A percentile compares a stretch with the other conserved stretches of the same genome.
Conservation (phyloP, 768 basidiomycete genomes). For the Leccinum rimulosum region DNA sequence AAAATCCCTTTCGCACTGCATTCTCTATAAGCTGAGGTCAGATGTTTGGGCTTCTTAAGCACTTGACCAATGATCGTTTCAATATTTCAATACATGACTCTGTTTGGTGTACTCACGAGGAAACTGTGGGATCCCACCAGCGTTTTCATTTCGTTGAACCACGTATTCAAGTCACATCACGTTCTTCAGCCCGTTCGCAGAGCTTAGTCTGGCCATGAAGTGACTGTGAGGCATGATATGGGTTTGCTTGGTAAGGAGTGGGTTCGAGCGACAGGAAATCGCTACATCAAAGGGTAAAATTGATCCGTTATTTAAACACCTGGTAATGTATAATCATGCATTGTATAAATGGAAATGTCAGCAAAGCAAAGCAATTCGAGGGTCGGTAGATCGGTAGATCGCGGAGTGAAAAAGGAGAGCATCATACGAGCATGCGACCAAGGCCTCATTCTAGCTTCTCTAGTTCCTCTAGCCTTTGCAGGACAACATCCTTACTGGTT, state of each 20-base stretch:
- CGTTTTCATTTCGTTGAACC: not conserved
- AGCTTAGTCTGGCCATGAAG: not conserved
- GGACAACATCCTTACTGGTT: conserved; percentile 94
- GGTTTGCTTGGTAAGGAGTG: not conserved
- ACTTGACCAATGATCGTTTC: not conserved
- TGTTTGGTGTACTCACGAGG: conserved; percentile 6
- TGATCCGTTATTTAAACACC: not conserved
- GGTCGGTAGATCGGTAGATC: conserved; percentile 5
- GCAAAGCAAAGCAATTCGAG: conserved; percentile 9
- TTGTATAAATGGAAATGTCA: conserved; percentile 11
- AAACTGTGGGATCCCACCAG: not conserved
- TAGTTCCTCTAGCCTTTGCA: conserved; percentile 84
- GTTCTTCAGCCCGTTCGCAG: not conserved
- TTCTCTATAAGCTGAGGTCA: not conserved
- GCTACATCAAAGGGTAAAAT: not conserved
- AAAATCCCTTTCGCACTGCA: not conserved
- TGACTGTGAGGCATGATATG: not conserved
- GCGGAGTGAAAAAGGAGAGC: conserved; percentile 4
- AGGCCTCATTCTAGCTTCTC: conserved; percentile 80
- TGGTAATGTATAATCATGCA: not conserved
- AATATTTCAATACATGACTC: not conserved
- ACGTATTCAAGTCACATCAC: not conserved
- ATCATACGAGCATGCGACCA: conserved; percentile 9
- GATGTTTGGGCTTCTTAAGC: not conserved
- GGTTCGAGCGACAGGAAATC: not conserved